Evolutionary conservation across 2,329 filamentous ascomycete species (phyloP), one percentile per base, ranked within the genome.

Genomic region (Diaporthe humulicola): DNA sequence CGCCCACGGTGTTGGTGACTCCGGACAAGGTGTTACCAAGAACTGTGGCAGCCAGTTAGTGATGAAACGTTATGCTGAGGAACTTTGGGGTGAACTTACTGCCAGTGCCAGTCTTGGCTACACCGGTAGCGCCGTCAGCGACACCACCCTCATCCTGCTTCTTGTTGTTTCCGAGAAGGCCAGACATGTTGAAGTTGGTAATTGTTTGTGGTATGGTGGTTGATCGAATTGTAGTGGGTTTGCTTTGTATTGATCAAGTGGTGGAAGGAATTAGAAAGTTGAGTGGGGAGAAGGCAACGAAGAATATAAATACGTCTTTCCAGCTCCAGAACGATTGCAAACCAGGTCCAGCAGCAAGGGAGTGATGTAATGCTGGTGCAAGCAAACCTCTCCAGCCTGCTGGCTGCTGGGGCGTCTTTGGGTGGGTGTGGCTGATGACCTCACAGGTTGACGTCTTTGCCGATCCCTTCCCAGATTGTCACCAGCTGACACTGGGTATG

Each of bases 71-170:
- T 9, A 22, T 9, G 10, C 14, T 14, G 10, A 40, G 38, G 14
- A 3, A 33, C 6, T 10, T 7, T 15, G 42, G 30, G 10, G 7
- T 6, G 8, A 15, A 33, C 74, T 52, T 28, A 76, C 74, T 74
- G 28, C 74, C 73, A 28, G 75, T 76, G 17, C 75, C 75, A 0
- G 75, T 76, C 66, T 75, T 75, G 17, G 75, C 75, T 4, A 71
- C 58, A 8, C 75, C 75, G 8, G 70, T 75, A 1, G 38, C 72
- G 25, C 74, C 74, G 10, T 76, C 72, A 9, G 74, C 73, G 33
- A 76, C 17, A 2, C 73, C 74, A 17, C 50, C 54, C 7, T 70
- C 70, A 38, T 73, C 33, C 30, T 71, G 50, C 28, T 76, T 69
- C n/a, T 75, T 71, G 52, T 76, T 36, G 56, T 73, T 75, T 60